Conservation (phyloP, 2,329 filamentous ascomycete species). For the Colletotrichum scovillei region DNA sequence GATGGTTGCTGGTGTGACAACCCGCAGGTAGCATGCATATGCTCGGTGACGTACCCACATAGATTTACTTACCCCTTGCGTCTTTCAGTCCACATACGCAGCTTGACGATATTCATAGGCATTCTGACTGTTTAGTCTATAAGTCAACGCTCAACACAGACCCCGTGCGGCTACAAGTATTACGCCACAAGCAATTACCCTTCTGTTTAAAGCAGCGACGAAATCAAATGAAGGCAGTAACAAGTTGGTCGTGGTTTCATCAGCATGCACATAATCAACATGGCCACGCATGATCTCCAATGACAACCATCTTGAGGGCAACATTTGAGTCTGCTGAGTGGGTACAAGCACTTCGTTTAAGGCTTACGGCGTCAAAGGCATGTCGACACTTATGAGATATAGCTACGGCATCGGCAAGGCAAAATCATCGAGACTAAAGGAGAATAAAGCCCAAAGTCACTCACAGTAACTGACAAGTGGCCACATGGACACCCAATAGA, state of each 20-base stretch:
- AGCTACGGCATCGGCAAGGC: background rate
- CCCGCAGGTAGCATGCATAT: constrained; percentile 25
- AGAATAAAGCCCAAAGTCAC: background rate
- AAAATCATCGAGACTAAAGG: background rate
- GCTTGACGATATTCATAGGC: background rate
- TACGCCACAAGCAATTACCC: too few relatives aligned
- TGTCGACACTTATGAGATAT: background rate
- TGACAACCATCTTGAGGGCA: background rate
- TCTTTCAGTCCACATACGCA: background rate
- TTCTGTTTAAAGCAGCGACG: too few relatives aligned
- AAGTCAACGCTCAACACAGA: background rate
- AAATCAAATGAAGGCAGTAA: too few relatives aligned
- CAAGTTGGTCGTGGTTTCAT: too few relatives aligned
- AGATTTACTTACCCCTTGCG: background rate
- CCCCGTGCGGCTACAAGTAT: too few relatives aligned
- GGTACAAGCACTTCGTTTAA: background rate
- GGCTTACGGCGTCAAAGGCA: background rate
- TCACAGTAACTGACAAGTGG: background rate
- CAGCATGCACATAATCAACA: too few relatives aligned
- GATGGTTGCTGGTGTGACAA: constrained; percentile 19
- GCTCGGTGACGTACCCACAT: constrained; percentile 22
- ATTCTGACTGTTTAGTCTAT: background rate
- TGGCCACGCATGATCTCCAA: too few relatives aligned
- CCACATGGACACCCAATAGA: background rate
- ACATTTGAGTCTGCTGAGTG: background rate